These are phyloP conservation scores for Naematelia encephala DNA, from an alignment of 768 basidiomycete species.

Conservation along the genomic window DNA sequence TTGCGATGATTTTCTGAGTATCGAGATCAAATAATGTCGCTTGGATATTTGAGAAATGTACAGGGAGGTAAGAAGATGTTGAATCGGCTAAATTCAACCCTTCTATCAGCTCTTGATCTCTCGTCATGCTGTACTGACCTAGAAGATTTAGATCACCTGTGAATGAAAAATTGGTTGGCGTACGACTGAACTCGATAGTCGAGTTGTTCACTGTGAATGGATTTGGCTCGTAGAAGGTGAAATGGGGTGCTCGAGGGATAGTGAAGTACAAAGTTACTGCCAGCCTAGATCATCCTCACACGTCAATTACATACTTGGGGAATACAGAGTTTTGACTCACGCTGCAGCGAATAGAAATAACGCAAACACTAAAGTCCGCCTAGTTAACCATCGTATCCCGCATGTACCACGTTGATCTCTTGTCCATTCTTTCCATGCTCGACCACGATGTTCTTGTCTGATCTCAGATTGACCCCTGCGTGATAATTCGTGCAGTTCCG, in stretches of 20 bases:
- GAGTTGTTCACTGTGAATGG: conserved; percentile 59
- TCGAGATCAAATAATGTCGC: conserved; percentile 69
- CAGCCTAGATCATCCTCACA: too few relatives aligned
- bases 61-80: conserved; percentile 67
- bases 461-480: conserved; percentile 64
- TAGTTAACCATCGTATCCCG: conserved; percentile 69
- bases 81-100: conserved; percentile 72
- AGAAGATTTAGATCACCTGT: conserved; percentile 70
- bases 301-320: too few relatives aligned
- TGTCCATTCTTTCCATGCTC: conserved; percentile 70
- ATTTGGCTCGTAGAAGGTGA: conserved; percentile 60
- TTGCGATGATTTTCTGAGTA: conserved; percentile 64
- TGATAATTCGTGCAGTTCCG: conserved; percentile 73
- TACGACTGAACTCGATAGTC: conserved; percentile 63
- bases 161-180: conserved; percentile 88
- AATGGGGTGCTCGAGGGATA: conserved; percentile 75
- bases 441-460: conserved; percentile 55
- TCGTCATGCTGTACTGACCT: conserved; percentile 28
- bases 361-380: conserved; percentile 60
- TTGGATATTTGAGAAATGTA: conserved; percentile 65
- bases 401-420: conserved; percentile 75
- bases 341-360: conserved; percentile 62
- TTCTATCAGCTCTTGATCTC: neutral
- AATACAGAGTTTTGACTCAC: conserved; percentile 57
- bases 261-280: conserved; percentile 71